Evolutionary conservation across 1,139 yeast species (phyloP).

Genomic region (Candida tetrigidarum): DNA sequence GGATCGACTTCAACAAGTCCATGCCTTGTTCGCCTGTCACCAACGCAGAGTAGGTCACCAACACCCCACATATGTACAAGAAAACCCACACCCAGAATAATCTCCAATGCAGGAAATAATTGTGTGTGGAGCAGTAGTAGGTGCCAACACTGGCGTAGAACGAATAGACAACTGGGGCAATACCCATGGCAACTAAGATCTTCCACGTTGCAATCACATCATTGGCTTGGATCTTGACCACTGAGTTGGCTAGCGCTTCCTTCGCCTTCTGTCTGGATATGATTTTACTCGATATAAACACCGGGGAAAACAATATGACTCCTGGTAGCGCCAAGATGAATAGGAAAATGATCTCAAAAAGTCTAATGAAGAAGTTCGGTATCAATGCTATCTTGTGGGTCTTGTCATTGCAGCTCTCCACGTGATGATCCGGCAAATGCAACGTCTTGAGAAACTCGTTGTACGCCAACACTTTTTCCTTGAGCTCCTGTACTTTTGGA

Average conservation of each 20-base stretch:
- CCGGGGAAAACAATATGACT: constrained; percentile 80
- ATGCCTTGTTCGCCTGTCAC: constrained; percentile 92
- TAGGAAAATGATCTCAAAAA: constrained; percentile 56
- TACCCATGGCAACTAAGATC: constrained; percentile 82
- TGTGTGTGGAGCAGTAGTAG: constrained; percentile 40
- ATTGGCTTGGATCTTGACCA: constrained; percentile 87
- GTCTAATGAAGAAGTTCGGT: constrained; percentile 54
- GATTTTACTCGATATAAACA: constrained; percentile 73
- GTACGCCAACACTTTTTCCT: constrained; percentile 65
- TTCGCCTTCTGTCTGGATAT: constrained; percentile 75
- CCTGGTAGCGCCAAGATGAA: constrained; percentile 82
- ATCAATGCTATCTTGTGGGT: constrained; percentile 48
- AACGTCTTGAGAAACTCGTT: constrained; percentile 67
- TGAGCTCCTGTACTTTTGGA: constrained; percentile 65
- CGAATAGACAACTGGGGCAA: constrained; percentile 84
- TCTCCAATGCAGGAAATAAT: constrained; percentile 24
- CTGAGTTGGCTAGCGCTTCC: constrained; percentile 83
- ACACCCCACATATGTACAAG: constrained; percentile 61
- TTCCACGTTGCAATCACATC: constrained; percentile 98
- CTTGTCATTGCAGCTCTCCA: constrained; percentile 60
- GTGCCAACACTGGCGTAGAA: constrained; percentile 77
- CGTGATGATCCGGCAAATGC: constrained; percentile 90
- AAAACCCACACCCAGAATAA: constrained; percentile 45
- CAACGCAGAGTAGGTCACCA: constrained; percentile 84
- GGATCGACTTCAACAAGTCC: constrained; percentile 81